phyloP scores from a whole-genome alignment of 2,329 filamentous ascomycete genomes.

The Phialophora chinensis region DNA sequence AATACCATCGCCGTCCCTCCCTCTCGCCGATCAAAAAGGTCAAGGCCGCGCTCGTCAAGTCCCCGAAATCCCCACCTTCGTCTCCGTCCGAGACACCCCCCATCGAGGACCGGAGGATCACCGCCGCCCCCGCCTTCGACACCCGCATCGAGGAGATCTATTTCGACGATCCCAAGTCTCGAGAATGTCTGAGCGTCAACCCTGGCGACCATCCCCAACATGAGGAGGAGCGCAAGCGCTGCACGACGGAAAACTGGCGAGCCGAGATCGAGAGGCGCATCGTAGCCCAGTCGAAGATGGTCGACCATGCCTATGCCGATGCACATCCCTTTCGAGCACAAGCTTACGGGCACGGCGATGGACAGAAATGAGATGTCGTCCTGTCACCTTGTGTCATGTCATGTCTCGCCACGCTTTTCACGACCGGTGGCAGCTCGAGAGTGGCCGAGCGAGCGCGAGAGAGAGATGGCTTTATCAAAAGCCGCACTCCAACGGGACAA shows the following conservation, averaged over 20 bases:
- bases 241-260: slow-evolving; percentile 22
- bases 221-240: slow-evolving; percentile 1
- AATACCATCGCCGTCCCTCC: not conserved
- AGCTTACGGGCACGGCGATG: slow-evolving; percentile 27
- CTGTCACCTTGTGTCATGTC: not conserved
- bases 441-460: no score
- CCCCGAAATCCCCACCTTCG: not conserved
- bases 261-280: slow-evolving; percentile 28
- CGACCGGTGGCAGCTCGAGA: no score
- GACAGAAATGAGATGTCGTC: not conserved
- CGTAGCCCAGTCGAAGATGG: slow-evolving; percentile 11
- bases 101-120: not conserved
- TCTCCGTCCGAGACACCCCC: not conserved
- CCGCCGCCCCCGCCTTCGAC: not conserved
- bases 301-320: slow-evolving; percentile 23
- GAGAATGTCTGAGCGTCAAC: slow-evolving; percentile 22
- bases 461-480: no score
- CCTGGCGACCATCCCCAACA: slow-evolving; percentile 20
- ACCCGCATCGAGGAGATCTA: slow-evolving; percentile 27
- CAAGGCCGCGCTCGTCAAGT: slow-evolving; percentile 12
- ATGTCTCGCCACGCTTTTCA: no score
- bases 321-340: slow-evolving; percentile 9
- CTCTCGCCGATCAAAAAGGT: slow-evolving; percentile 20
- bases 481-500: no score
- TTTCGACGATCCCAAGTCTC: slow-evolving; percentile 19